These are phyloP conservation scores for Cytospora paraplurivora DNA, from an alignment of 2,329 filamentous ascomycete species.

Conservation along the genomic window DNA sequence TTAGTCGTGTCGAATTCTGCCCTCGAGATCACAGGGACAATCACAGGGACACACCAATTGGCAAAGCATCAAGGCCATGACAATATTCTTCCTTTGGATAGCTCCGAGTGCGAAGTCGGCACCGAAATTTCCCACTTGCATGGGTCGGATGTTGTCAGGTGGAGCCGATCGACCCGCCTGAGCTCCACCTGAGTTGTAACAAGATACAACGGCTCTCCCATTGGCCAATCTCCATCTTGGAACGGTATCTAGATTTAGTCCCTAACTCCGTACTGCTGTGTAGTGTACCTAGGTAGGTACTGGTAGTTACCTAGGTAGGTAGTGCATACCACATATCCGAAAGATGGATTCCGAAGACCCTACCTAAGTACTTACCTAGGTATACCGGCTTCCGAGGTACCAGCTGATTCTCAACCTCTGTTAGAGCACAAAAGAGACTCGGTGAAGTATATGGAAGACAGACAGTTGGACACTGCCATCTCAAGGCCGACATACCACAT, in stretches of 20 bases:
- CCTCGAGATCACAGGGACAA: constrained; percentile 37
- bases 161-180: neutral
- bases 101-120: constrained; percentile 28
- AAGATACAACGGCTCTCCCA: neutral
- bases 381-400: too few relatives aligned
- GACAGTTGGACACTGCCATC: too few relatives aligned
- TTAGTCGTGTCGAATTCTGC: constrained; percentile 19
- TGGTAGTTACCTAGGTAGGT: too few relatives aligned
- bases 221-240: neutral
- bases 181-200: neutral
- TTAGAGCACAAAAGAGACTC: too few relatives aligned
- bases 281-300: neutral
- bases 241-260: neutral
- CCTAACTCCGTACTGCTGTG: neutral
- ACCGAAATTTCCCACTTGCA: constrained; percentile 13
- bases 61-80: neutral
- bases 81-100: constrained; percentile 7
- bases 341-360: too few relatives aligned
- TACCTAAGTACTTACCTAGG: neutral
- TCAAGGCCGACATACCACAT: neutral
- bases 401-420: too few relatives aligned
- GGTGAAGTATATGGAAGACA: too few relatives aligned
- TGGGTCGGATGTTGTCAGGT: neutral
- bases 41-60: constrained; percentile 34
- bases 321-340: too few relatives aligned